Base-by-base conservation (phyloP, 768 basidiomycete species). In the Rhodocollybia butyracea region DNA sequence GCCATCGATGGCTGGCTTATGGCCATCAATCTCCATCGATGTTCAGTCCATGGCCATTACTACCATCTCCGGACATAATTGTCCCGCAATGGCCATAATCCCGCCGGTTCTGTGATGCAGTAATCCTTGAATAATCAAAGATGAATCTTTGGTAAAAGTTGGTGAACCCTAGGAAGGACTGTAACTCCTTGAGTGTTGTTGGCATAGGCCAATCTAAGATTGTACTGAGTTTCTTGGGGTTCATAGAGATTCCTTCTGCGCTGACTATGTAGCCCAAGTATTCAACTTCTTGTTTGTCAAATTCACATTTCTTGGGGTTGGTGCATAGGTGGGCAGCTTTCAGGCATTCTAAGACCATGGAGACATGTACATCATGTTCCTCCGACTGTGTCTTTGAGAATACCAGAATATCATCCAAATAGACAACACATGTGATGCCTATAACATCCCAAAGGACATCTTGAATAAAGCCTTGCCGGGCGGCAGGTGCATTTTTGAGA, bases 351-450 rank as follows among this genome's bases (percentile, higher is more conserved):
- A 79, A 67, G 7, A 77, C 66, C 30, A 63, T 46, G 13, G 57
- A 55, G 38, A 76, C 70, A 27, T 70, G 68, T 3, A 51, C 26
- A n/a, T 64, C 59, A 47, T 78, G 76, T 22, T 76, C 64, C n/a
- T 67, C 61, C 22, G 56, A n/a, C n/a, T n/a, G 60, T 13, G 59
- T 58, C 13, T 60, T 41, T 34, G 76, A 77, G 55, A 71, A 80
- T 26, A 79, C 73, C 8, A 79, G 66, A 55, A 78, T 75, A 59
- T 77, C 68, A 51, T 77, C 72, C 1, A 78, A 53, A 61, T 78
- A 80, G 40, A 80, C 70, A 26, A 78, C 66, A 53, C 68, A 69
- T 46, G 65, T 64, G 21, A 72, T 56, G 42, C 73, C 74, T 30
- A 80, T 56, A 7, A 70, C 55, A 31, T 76, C 70, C 11, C 63